A percentile compares a stretch with the other conserved stretches of the same genome.
These are phyloP conservation scores for Pyrenophora tritici-repentis DNA, from an alignment of 2,329 filamentous ascomycete genomes.

Conservation along the genomic window DNA sequence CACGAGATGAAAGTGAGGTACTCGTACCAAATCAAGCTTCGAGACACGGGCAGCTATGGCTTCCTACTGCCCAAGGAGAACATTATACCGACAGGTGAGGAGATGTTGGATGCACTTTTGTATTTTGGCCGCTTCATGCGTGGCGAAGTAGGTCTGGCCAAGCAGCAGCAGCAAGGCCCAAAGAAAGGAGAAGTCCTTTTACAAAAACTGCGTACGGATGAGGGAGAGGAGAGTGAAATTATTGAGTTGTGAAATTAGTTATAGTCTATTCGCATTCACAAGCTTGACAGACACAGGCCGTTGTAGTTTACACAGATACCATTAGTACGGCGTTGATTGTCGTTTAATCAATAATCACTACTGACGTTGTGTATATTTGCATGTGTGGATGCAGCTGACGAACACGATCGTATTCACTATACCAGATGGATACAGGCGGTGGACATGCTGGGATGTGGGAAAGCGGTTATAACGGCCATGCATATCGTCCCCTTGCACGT, in stretches of 20 bases:
- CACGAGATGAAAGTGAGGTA: conserved; percentile 81
- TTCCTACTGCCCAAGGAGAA: conserved; percentile 86
- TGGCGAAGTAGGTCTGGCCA: conserved; percentile 46
- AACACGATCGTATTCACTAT: background rate
- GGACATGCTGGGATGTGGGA: background rate
- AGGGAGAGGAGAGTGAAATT: background rate
- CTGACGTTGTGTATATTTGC: no score
- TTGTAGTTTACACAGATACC: background rate
- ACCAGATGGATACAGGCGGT: background rate
- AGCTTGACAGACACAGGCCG: background rate
- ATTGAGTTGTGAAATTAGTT: conserved; percentile 11
- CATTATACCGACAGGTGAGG: conserved; percentile 87
- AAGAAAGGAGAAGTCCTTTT: background rate
- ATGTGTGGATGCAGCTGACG: no score
- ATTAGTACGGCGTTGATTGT: background rate
- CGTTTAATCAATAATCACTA: no score
- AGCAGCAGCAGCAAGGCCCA: background rate
- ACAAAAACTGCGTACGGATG: background rate
- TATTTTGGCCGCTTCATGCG: conserved; percentile 82
- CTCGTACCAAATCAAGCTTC: conserved; percentile 91
- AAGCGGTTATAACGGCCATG: conserved; percentile 9
- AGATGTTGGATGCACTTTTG: conserved; percentile 80
- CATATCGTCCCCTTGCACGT: conserved; percentile 14
- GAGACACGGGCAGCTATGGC: conserved; percentile 92
- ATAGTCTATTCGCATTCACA: background rate